phyloP scores from a whole-genome alignment of 2,329 filamentous ascomycete genomes.

The Epichloe uncinata region DNA sequence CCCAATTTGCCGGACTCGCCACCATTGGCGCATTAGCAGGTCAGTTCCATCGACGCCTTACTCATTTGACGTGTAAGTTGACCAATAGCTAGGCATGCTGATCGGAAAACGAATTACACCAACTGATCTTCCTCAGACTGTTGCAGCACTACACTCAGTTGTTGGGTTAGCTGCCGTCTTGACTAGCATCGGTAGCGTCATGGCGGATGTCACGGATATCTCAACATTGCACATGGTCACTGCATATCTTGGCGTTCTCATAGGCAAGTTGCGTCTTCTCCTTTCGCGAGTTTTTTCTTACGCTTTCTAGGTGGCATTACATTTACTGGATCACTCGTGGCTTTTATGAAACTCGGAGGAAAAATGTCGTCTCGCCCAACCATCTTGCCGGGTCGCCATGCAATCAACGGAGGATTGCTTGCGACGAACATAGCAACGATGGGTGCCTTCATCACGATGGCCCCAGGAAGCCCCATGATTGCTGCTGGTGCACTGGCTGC shows the following conservation, averaged over 20 bases:
- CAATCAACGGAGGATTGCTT: constrained; percentile 62
- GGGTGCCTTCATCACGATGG: constrained; percentile 71
- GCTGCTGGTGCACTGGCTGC: constrained; percentile 66
- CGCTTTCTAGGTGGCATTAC: constrained; percentile 52
- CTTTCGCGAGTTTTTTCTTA: not conserved
- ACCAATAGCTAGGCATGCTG: constrained; percentile 39
- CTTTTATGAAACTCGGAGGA: constrained; percentile 76
- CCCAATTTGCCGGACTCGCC: constrained; percentile 68
- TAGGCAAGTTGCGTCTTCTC: constrained; percentile 32
- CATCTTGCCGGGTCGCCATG: constrained; percentile 58
- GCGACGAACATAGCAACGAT: constrained; percentile 70
- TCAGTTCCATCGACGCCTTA: constrained; percentile 12
- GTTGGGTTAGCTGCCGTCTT: constrained; percentile 80
- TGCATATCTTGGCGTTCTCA: constrained; percentile 74
- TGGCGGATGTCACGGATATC: constrained; percentile 56
- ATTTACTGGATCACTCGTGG: constrained; percentile 82
- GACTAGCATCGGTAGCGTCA: constrained; percentile 77
- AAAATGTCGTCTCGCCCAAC: constrained; percentile 68
- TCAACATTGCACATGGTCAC: constrained; percentile 74
- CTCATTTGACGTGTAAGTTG: not conserved
- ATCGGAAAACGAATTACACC: constrained; percentile 82
- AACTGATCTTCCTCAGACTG: constrained; percentile 77
- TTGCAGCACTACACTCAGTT: constrained; percentile 79
- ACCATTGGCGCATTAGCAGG: constrained; percentile 54
- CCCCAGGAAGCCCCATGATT: constrained; percentile 64